phyloP scores from a whole-genome alignment of 441 rosid species.

The Hura crepitans region DNA sequence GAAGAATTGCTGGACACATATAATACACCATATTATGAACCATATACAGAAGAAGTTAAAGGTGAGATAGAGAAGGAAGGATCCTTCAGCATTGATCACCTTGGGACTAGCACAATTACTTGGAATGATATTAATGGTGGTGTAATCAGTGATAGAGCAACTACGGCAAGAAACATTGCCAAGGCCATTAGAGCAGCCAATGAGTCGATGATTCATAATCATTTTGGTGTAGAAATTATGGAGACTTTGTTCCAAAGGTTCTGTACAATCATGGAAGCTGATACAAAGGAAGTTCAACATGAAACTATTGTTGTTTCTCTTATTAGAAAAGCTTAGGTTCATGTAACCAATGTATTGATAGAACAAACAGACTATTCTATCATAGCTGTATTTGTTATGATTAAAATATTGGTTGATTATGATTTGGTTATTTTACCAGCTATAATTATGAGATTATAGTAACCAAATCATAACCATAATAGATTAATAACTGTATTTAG shows the following conservation, averaged over 20 bases:
- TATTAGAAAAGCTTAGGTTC: constrained; percentile 26
- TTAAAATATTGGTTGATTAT: too few relatives aligned
- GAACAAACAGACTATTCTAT: too few relatives aligned
- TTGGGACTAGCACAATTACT: constrained; percentile 21
- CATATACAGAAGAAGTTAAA: constrained; percentile 34
- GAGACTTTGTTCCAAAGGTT: constrained; percentile 35
- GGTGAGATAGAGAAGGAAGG: constrained; percentile 37
- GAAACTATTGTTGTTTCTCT: constrained; percentile 29
- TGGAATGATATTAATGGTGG: constrained; percentile 37
- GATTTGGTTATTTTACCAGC: too few relatives aligned
- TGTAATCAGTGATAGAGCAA: constrained; percentile 21
- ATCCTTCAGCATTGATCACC: constrained; percentile 28
- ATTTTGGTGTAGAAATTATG: constrained; percentile 34
- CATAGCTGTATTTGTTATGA: too few relatives aligned
- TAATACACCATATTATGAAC: constrained; percentile 35
- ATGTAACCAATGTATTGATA: too few relatives aligned
- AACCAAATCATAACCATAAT: too few relatives aligned
- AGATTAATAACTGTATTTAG: too few relatives aligned
- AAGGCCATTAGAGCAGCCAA: constrained; percentile 34
- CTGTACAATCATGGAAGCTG: constrained; percentile 28
- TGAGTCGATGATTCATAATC: constrained; percentile 35
- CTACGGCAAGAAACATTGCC: constrained; percentile 28
- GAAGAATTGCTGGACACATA: constrained; percentile 36
- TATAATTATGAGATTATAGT: too few relatives aligned
- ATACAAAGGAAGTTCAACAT: constrained; percentile 36